Conservation (phyloP, 1,284 basidiomycete species). For the Pyrrhoderma lamaoense region DNA sequence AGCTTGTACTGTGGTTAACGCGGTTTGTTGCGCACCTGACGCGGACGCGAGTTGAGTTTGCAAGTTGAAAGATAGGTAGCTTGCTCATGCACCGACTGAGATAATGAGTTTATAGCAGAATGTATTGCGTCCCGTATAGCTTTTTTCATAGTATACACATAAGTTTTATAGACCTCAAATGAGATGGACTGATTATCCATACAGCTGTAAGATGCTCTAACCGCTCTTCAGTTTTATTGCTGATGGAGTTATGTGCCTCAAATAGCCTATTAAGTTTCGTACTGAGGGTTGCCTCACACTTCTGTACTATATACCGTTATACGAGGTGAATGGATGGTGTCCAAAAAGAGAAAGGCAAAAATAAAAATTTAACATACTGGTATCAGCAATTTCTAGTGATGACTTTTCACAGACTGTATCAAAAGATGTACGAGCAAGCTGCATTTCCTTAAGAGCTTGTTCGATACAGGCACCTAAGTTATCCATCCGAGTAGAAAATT, state of each 20-base stretch:
- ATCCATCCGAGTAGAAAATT: slow-evolving; percentile 15
- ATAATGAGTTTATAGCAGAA: neutral
- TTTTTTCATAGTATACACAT: neutral
- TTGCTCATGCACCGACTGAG: neutral
- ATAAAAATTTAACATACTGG: slow-evolving; percentile 6
- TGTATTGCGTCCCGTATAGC: neutral
- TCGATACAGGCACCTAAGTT: slow-evolving; percentile 7
- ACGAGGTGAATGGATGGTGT: neutral
- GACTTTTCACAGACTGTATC: slow-evolving; percentile 6
- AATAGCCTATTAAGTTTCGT: no score
- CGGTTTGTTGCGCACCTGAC: no score
- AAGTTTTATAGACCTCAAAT: neutral
- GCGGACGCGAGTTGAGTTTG: neutral
- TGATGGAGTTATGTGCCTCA: no score
- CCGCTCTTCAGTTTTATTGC: no score
- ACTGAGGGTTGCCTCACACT: slow-evolving; percentile 11
- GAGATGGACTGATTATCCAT: neutral
- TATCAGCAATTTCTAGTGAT: slow-evolving; percentile 9
- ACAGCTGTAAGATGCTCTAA: no score
- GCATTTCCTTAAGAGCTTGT: slow-evolving; percentile 11
- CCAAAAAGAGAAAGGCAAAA: slow-evolving; percentile 7
- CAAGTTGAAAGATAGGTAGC: neutral
- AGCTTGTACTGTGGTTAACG: no score
- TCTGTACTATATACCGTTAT: slow-evolving; percentile 6
- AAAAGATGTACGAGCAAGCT: slow-evolving; percentile 10